Percentiles rank a stretch among this genome's conserved stretches.
phyloP scores from a whole-genome alignment of 2,329 filamentous ascomycete genomes.

The Xylariaceae sp. region DNA sequence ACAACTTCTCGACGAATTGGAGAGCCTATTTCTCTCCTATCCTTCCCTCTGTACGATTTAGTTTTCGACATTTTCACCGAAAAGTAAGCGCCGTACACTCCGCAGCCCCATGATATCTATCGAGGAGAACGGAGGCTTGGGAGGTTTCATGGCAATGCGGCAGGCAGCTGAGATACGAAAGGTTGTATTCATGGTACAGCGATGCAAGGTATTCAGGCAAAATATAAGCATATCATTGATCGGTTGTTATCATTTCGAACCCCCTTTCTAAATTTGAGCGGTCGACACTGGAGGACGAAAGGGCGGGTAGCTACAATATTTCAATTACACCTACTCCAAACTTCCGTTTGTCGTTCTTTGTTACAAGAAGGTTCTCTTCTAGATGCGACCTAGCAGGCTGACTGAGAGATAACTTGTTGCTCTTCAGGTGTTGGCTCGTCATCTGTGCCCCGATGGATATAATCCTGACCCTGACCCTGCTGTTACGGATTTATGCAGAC shows the following conservation, averaged over 20 bases:
- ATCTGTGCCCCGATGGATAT: too few relatives aligned
- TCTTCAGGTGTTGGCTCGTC: neutral
- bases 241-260: too few relatives aligned
- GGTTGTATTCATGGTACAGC: neutral
- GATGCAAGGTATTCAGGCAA: conserved; percentile 24
- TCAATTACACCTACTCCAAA: neutral
- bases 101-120: neutral
- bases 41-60: neutral
- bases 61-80: too few relatives aligned
- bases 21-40: neutral
- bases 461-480: too few relatives aligned
- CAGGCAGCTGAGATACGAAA: conserved; percentile 5
- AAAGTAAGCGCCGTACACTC: neutral
- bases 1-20: neutral
- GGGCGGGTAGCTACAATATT: too few relatives aligned
- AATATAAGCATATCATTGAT: too few relatives aligned
- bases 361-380: too few relatives aligned
- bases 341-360: neutral
- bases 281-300: too few relatives aligned
- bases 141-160: neutral
- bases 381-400: too few relatives aligned
- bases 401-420: neutral
- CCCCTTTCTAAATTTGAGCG: too few relatives aligned
- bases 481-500: too few relatives aligned
- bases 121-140: neutral